Conservation (phyloP, 805 yeast species). For the Hanseniaspora taiwanica region DNA sequence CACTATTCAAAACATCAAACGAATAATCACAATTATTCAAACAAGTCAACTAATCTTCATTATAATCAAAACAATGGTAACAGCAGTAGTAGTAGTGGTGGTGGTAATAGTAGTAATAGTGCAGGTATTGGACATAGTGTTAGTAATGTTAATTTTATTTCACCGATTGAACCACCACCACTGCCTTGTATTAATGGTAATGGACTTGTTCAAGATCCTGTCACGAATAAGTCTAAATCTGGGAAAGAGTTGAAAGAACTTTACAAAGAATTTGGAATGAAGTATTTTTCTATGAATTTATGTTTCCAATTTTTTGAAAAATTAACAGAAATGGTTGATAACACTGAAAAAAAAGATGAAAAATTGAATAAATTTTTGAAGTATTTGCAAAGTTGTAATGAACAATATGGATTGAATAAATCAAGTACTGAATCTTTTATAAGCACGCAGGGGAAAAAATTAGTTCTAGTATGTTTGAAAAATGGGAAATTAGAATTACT, state of each 20-base stretch:
- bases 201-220: constrained; percentile 22
- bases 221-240: constrained; percentile 29
- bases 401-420: constrained; percentile 29
- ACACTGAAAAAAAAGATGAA: constrained; percentile 9
- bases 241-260: constrained; percentile 36
- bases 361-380: constrained; percentile 21
- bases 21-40: neutral
- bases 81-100: neutral
- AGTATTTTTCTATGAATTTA: constrained; percentile 40
- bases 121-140: neutral
- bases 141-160: neutral
- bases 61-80: neutral
- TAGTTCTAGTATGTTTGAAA: constrained; percentile 39
- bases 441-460: constrained; percentile 5
- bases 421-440: constrained; percentile 14
- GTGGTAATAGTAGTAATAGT: constrained; percentile 1
- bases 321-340: constrained; percentile 15
- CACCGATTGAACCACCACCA: constrained; percentile 1
- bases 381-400: constrained; percentile 31
- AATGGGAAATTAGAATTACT: constrained; percentile 59
- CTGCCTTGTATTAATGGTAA: constrained; percentile 20
- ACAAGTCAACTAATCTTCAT: neutral
- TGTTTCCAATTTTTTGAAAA: constrained; percentile 28
- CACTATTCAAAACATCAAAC: neutral
- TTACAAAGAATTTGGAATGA: constrained; percentile 32